Evolutionary conservation across 257 asterid species (phyloP), one percentile per base, ranked within the genome.

Genomic region (Gentiana macrophylla): DNA sequence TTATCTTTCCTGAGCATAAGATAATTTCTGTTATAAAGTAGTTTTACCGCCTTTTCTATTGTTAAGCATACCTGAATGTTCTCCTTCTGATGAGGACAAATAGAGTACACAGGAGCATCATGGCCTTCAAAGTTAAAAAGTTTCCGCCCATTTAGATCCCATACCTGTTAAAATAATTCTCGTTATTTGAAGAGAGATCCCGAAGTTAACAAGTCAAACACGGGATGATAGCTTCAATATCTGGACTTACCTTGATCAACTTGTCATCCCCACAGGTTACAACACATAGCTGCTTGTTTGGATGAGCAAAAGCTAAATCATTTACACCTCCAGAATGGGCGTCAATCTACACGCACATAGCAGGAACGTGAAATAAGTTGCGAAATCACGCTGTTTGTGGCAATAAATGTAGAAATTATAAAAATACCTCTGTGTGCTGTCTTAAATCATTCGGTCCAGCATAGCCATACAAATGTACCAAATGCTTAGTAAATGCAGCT

Each of bases 181-280:
- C 59, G 49, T 84, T 49, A 83, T 37, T 53, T 61, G 59, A 43
- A 56, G 45, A 8, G 46, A 57, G 43, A 35, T 35, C 24, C 13
- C 49, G 7, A 32, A 4, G 38, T 13, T 4, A 53, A 52, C 2
- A 12, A 38, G 8, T 53, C 4, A 12, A 38, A 8, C 53, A 59
- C 62, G 67, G 50, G 65, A 58, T 49, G 66, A 47, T n/a, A 36
- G 37, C 59, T 52, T 67, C 73, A 41, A 38, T 9, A 33, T 46
- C n/a, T 52, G 11, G 15, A 48, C 10, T 3, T n/a, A 86, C 98
- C 89, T 83, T 88, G 66, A 88, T 88, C 76, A 85, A 59, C 76
- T 87, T 84, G 74, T 88, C 97, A 81, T 92, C 98, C 56, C 98
- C 98, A 75, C 98, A 92, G 34, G 98, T 88, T 35, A 88, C 86